Percentiles rank a stretch among this genome's conserved stretches.
phyloP scores from a whole-genome alignment of 805 yeast genomes.

The Wickerhamiella occidentalis region DNA sequence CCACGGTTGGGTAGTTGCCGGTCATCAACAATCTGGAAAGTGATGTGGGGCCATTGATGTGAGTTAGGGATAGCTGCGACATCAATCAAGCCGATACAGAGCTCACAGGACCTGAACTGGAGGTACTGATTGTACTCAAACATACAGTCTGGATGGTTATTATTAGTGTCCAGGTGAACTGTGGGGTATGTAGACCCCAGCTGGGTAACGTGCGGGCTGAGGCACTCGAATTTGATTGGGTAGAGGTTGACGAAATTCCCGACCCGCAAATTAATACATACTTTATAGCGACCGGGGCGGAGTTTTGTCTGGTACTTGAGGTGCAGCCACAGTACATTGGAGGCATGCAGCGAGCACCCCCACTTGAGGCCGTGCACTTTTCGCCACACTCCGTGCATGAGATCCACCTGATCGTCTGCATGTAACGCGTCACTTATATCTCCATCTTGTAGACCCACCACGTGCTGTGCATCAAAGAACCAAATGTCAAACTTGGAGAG shows the following conservation, averaged over 20 bases:
- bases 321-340: conserved; percentile 15
- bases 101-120: conserved; percentile 8
- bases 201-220: conserved; percentile 15
- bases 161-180: conserved; percentile 8
- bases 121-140: conserved; percentile 14
- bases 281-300: conserved; percentile 16
- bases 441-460: conserved; percentile 8
- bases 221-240: conserved; percentile 12
- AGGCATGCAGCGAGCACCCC: conserved; percentile 16
- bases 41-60: conserved; percentile 13
- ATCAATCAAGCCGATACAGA: conserved; percentile 13
- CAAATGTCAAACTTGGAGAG: conserved; percentile 18
- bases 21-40: conserved; percentile 28
- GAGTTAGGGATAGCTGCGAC: conserved; percentile 5
- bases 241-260: conserved; percentile 14
- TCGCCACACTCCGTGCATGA: conserved; percentile 13
- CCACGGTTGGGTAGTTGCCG: conserved; percentile 16
- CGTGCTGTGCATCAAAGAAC: conserved; percentile 19
- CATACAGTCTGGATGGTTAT: conserved; percentile 10
- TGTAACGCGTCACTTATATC: conserved; percentile 4
- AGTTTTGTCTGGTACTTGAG: conserved; percentile 17
- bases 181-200: conserved; percentile 12
- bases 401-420: conserved; percentile 3
- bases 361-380: conserved; percentile 12
- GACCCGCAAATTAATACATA: conserved; percentile 14